Evolutionary conservation across 345 rosid genomes (phyloP).

Genomic region (Brassica napus): Da-Ae NC_063451.1:39103501-39104000

Average conservation of each 20-base stretch:
- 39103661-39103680: conserved; percentile 82
- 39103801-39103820: conserved; percentile 70
- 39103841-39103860: conserved; percentile 65
- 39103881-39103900: conserved; percentile 57
- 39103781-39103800: conserved; percentile 62
- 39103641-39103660: conserved; percentile 66
- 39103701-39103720: conserved; percentile 86
- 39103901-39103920: conserved; percentile 85
- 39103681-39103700: conserved; percentile 57
- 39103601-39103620: conserved; percentile 93
- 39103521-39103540: conserved; percentile 82
- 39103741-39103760: conserved; percentile 59
- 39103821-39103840: conserved; percentile 84
- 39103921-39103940: conserved; percentile 63
- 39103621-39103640: conserved; percentile 75
- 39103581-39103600: conserved; percentile 76
- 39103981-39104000: conserved; percentile 54
- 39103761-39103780: conserved; percentile 56
- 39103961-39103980: conserved; percentile 75
- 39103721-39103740: conserved; percentile 78
- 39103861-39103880: conserved; percentile 48
- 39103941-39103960: conserved; percentile 60
- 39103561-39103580: conserved; percentile 61
- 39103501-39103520: conserved; percentile 86
- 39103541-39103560: conserved; percentile 51